phyloP scores from a whole-genome alignment of 805 yeast species.

The Starmera amethionina region DNA sequence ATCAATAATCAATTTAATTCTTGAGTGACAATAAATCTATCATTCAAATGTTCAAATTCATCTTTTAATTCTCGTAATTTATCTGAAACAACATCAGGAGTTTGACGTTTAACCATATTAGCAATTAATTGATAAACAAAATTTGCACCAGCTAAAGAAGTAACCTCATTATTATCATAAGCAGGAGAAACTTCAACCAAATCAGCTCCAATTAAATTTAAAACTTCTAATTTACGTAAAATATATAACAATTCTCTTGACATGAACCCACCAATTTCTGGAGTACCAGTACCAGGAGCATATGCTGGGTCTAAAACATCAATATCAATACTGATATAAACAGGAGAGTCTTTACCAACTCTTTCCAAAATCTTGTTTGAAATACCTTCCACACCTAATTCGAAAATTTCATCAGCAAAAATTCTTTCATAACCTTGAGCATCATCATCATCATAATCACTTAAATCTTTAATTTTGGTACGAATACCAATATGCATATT shows the following conservation, averaged over 20 bases:
- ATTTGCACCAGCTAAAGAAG: conserved; percentile 63
- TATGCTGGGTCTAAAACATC: conserved; percentile 65
- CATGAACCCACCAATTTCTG: conserved; percentile 71
- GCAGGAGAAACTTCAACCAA: conserved; percentile 67
- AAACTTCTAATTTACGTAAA: conserved; percentile 48
- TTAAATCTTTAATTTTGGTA: conserved; percentile 57
- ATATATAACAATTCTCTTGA: conserved; percentile 53
- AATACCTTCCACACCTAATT: conserved; percentile 52
- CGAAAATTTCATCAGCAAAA: conserved; percentile 62
- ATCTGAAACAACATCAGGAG: no score
- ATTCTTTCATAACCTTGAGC: conserved; percentile 54
- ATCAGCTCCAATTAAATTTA: conserved; percentile 65
- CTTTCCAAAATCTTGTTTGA: conserved; percentile 31
- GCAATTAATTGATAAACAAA: conserved; percentile 43
- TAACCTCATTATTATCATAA: conserved; percentile 54
- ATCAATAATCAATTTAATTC: no score
- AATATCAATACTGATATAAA: conserved; percentile 71
- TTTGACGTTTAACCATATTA: no score
- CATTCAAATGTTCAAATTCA: no score
- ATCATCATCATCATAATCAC: conserved; percentile 58
- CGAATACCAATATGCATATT: conserved; percentile 73
- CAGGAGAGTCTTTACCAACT: conserved; percentile 38
- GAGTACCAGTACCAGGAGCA: conserved; percentile 76
- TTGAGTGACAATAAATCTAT: no score
- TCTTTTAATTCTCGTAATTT: no score